Evolutionary conservation across 148 eudicot species (phyloP).

Genomic region (Vaccinium myrtillus): DNA sequence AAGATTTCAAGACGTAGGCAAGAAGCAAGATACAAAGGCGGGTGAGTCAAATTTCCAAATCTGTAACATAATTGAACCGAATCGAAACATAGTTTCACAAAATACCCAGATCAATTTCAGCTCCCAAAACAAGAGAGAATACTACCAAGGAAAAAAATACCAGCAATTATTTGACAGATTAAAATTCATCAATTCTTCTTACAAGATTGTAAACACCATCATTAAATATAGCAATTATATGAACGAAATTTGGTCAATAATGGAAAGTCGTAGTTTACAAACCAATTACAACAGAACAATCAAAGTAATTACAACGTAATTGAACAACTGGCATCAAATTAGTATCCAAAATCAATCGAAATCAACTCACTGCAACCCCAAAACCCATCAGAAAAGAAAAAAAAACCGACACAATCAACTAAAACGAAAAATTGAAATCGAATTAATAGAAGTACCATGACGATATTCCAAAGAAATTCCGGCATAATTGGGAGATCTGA

Average conservation of each 20-base stretch:
- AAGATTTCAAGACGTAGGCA: background rate
- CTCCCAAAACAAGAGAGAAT: background rate
- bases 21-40: background rate
- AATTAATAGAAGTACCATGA: constrained; percentile 13
- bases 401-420: background rate
- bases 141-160: background rate
- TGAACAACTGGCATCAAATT: background rate
- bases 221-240: background rate
- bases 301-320: background rate
- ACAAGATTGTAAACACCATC: background rate
- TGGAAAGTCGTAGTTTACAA: background rate
- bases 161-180: background rate
- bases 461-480: background rate
- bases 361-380: background rate
- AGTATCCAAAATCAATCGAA: too few species aligned
- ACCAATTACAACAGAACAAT: background rate
- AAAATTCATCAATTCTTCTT: background rate
- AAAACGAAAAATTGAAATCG: background rate
- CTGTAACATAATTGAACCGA: background rate
- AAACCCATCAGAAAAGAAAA: background rate
- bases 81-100: too few species aligned
- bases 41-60: background rate
- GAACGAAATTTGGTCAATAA: background rate
- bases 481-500: constrained; percentile 9
- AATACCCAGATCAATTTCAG: background rate